phyloP scores from a whole-genome alignment of 2,329 filamentous ascomycete genomes.

The Cordyceps sp. region DNA sequence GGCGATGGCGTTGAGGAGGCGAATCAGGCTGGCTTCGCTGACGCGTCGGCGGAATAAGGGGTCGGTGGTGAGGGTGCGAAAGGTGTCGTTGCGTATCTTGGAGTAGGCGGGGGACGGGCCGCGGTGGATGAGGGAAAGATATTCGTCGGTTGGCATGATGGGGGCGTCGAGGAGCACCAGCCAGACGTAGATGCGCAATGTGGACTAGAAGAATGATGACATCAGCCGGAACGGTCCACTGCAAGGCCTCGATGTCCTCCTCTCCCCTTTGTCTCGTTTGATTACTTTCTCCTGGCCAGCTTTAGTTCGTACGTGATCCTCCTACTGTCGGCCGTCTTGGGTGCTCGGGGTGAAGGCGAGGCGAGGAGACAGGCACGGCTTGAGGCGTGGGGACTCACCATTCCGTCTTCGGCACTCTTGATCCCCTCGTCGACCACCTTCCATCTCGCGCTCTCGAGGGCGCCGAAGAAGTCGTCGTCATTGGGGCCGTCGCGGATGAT shows the following conservation, averaged over 20 bases:
- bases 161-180: conserved; percentile 80
- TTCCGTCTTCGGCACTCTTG: conserved; percentile 64
- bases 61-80: conserved; percentile 89
- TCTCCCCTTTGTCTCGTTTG: too few relatives aligned
- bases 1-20: conserved; percentile 83
- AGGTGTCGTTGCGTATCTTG: conserved; percentile 97
- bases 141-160: conserved; percentile 70
- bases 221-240: too few relatives aligned
- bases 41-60: conserved; percentile 93
- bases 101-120: conserved; percentile 88
- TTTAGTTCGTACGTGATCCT: too few relatives aligned
- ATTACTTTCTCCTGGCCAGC: too few relatives aligned
- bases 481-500: conserved; percentile 69
- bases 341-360: too few relatives aligned
- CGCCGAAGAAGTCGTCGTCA: conserved; percentile 48
- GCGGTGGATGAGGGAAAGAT: conserved; percentile 79
- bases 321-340: too few relatives aligned
- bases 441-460: conserved; percentile 53
- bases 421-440: conserved; percentile 63
- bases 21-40: conserved; percentile 86
- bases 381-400: conserved; percentile 34
- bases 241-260: too few relatives aligned
- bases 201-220: conserved; percentile 62
- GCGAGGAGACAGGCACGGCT: too few relatives aligned
- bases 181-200: conserved; percentile 90